Conservation (phyloP, 352 stramenopile species). For the Pilasporangium apinafurcum region DNA sequence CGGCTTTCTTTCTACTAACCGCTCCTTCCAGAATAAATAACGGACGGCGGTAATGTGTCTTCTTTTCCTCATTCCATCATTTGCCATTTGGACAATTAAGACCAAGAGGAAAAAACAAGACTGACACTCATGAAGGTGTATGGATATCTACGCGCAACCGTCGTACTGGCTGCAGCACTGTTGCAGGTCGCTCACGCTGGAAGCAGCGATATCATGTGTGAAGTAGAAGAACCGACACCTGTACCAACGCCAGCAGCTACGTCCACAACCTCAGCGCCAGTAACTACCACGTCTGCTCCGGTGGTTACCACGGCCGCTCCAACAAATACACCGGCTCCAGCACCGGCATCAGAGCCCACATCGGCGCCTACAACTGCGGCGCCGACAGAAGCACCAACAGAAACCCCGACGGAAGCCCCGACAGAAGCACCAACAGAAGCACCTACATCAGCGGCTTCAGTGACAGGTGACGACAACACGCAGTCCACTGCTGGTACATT, state of each 20-base stretch:
- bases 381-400: too few species aligned
- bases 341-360: conserved; percentile 4
- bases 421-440: too few species aligned
- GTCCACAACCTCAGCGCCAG: background rate
- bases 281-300: background rate
- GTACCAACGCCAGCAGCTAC: too few species aligned
- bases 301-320: background rate
- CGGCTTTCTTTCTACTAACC: too few species aligned
- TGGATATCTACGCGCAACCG: conserved; percentile 5
- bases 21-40: too few species aligned
- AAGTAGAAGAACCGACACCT: too few species aligned
- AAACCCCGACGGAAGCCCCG: conserved; percentile 1
- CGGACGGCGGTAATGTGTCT: too few species aligned
- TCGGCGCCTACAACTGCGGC: too few species aligned
- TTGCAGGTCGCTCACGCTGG: conserved; percentile 1
- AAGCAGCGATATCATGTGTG: conserved; percentile 5
- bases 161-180: conserved; percentile 8
- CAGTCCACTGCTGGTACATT: conserved; percentile 31
- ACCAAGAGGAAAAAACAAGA: too few species aligned
- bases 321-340: conserved; percentile 2
- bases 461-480: conserved; percentile 1
- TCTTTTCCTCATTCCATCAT: too few species aligned
- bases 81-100: too few species aligned
- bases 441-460: background rate
- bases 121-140: conserved; percentile 15